Percentiles rank a stretch among this genome's conserved stretches.
phyloP scores from a whole-genome alignment of 2,329 filamentous ascomycete species.

The Fusarium acutatum region DNA sequence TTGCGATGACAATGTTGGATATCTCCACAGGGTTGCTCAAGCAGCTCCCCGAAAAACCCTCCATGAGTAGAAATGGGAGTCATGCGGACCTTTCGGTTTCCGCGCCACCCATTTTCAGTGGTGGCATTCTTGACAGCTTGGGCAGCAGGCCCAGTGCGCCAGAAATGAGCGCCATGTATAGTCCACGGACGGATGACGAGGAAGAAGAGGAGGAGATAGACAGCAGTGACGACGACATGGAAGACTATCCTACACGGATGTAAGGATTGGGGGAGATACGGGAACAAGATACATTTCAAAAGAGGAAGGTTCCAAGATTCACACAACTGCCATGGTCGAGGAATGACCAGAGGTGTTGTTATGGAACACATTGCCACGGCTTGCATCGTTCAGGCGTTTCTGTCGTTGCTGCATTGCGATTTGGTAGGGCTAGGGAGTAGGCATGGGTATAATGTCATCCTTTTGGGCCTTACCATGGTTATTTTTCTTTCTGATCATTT shows the following conservation, averaged over 20 bases:
- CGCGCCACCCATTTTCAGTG: constrained; percentile 44
- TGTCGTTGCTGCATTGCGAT: constrained; percentile 39
- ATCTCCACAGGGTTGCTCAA: constrained; percentile 75
- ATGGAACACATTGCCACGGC: constrained; percentile 24
- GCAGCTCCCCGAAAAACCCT: constrained; percentile 75
- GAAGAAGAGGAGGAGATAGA: constrained; percentile 52
- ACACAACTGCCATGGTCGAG: background rate
- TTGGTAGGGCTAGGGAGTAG: constrained; percentile 42
- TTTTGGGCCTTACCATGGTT: constrained; percentile 29
- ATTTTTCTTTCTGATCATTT: constrained; percentile 27
- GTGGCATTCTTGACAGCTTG: constrained; percentile 51
- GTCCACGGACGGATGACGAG: constrained; percentile 58
- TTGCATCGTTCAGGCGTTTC: constrained; percentile 43
- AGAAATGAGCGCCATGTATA: constrained; percentile 61
- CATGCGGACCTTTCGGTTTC: constrained; percentile 55
- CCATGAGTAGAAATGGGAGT: constrained; percentile 65
- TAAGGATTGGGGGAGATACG: background rate
- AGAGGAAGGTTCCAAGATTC: background rate
- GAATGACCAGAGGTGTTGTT: constrained; percentile 5
- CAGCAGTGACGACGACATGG: constrained; percentile 66
- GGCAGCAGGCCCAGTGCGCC: constrained; percentile 55
- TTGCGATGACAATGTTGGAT: constrained; percentile 82
- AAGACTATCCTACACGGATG: constrained; percentile 51
- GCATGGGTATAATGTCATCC: constrained; percentile 30
- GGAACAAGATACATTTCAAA: background rate